Evolutionary conservation across 2,329 filamentous ascomycete species (phyloP).

Genomic region (Emergomyces africanus): DNA sequence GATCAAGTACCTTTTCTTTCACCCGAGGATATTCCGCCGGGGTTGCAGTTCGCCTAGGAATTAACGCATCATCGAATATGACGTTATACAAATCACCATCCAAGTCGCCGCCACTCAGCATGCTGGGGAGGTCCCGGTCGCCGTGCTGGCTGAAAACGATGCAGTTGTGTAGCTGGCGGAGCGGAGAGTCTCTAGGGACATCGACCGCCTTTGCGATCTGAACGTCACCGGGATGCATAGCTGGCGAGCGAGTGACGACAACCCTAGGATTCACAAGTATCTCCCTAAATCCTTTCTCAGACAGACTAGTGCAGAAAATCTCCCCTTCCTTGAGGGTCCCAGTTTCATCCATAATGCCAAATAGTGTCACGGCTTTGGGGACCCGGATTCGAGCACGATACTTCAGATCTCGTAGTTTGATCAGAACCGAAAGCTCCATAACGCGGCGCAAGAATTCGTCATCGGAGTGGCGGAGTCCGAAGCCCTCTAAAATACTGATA

Average conservation of each 20-base stretch:
- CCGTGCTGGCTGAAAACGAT: conserved; percentile 66
- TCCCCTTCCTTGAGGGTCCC: conserved; percentile 52
- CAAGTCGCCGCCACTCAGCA: conserved; percentile 68
- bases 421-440: conserved; percentile 57
- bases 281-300: conserved; percentile 17
- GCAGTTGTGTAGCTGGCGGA: conserved; percentile 55
- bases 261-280: conserved; percentile 30
- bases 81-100: conserved; percentile 75
- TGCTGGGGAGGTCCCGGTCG: conserved; percentile 59
- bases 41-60: conserved; percentile 31
- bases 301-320: conserved; percentile 52
- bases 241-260: conserved; percentile 65
- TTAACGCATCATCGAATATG: conserved; percentile 52
- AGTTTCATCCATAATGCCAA: conserved; percentile 76
- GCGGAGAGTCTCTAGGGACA: conserved; percentile 43
- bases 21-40: conserved; percentile 60
- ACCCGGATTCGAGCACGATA: conserved; percentile 66
- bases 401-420: conserved; percentile 61
- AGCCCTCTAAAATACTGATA: conserved; percentile 42
- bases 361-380: conserved; percentile 57
- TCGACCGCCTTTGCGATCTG: conserved; percentile 50
- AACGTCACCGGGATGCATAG: conserved; percentile 70
- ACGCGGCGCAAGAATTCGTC: conserved; percentile 59
- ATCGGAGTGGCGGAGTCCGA: conserved; percentile 51
- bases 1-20: conserved; percentile 44